Conservation (phyloP, 2,329 filamentous ascomycete species). For the Phyllosticta paracitricarpa region DNA sequence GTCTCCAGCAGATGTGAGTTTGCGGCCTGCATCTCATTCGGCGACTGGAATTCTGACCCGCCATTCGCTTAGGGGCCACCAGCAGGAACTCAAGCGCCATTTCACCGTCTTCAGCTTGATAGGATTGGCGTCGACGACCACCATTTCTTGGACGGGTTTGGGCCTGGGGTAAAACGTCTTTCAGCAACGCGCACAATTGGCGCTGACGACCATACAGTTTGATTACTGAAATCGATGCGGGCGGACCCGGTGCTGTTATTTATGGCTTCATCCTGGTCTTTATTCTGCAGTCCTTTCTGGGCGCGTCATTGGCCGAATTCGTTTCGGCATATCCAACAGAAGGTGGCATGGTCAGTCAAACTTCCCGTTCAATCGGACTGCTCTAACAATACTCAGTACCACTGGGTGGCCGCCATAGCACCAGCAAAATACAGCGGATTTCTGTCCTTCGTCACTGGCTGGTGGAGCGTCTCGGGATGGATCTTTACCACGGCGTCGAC, state of each 20-base stretch:
- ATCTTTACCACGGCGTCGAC: conserved; percentile 13
- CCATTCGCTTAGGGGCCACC: conserved; percentile 1
- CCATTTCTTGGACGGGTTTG: conserved; percentile 13
- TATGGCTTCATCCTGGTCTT: conserved; percentile 12
- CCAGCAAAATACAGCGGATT: conserved; percentile 11
- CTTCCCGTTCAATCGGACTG: too few relatives aligned
- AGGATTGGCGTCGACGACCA: conserved; percentile 11
- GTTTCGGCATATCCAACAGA: conserved; percentile 12
- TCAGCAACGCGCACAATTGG: background rate
- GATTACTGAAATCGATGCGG: conserved; percentile 10
- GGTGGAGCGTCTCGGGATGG: conserved; percentile 11
- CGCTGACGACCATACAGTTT: background rate
- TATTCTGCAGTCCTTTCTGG: conserved; percentile 13
- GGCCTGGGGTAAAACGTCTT: conserved; percentile 6
- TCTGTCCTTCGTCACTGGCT: conserved; percentile 12
- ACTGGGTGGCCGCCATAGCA: conserved; percentile 12
- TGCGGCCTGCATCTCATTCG: background rate
- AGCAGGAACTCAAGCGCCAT: conserved; percentile 10
- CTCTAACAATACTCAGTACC: conserved; percentile 6
- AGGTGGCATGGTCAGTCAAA: conserved; percentile 10
- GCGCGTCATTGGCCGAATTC: conserved; percentile 13
- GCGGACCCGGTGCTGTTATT: conserved; percentile 13
- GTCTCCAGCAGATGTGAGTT: conserved; percentile 9
- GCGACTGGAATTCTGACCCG: background rate
- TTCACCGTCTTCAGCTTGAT: conserved; percentile 10